Evolutionary conservation across 2,329 filamentous ascomycete species (phyloP).

Genomic region (Colletotrichum plurivorum): DNA sequence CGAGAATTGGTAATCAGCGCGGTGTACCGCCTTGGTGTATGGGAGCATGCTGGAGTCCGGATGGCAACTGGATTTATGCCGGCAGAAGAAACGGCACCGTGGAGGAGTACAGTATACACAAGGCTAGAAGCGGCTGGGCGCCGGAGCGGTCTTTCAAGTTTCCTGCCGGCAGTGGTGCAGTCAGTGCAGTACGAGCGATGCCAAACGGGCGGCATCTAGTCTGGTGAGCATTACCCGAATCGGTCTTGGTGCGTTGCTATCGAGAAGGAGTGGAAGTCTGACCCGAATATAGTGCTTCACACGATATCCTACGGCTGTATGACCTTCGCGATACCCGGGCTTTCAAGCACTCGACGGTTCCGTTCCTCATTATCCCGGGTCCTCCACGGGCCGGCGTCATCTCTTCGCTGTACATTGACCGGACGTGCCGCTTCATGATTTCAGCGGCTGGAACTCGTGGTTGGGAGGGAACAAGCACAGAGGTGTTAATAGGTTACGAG

Average conservation of each 20-base stretch:
- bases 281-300: constrained; percentile 76
- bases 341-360: constrained; percentile 83
- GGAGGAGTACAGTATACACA: constrained; percentile 92
- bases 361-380: constrained; percentile 96
- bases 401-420: constrained; percentile 87
- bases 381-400: constrained; percentile 88
- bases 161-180: constrained; percentile 88
- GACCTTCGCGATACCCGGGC: constrained; percentile 80
- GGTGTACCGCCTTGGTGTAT: constrained; percentile 96
- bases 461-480: constrained; percentile 93
- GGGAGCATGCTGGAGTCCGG: constrained; percentile 95
- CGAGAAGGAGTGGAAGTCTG: constrained; percentile 6
- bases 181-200: constrained; percentile 92
- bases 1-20: constrained; percentile 80
- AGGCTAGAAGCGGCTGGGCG: constrained; percentile 75
- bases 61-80: constrained; percentile 95
- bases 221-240: constrained; percentile 63
- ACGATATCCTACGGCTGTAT: constrained; percentile 94
- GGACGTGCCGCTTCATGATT: constrained; percentile 90
- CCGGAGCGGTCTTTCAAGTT: constrained; percentile 88
- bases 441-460: constrained; percentile 92
- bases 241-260: constrained; percentile 9
- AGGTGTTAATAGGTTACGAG: constrained; percentile 95
- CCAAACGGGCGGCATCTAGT: constrained; percentile 92
- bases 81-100: constrained; percentile 93